Base-by-base conservation (phyloP, 2,329 filamentous ascomycete genomes). In the Sphaerulina vaccinii region DNA sequence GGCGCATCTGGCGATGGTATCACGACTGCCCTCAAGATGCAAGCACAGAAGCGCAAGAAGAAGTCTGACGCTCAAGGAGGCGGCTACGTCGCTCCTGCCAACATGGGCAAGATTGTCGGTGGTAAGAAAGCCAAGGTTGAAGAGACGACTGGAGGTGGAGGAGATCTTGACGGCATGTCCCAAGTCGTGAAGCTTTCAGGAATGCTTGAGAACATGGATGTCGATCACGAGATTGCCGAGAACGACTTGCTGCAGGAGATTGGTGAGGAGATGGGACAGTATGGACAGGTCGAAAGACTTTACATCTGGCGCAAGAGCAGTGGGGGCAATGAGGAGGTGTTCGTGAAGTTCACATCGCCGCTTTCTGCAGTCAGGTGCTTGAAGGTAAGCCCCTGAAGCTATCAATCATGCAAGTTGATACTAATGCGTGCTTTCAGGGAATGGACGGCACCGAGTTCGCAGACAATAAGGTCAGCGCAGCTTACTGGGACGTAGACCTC, bases 331-430 rank as follows among this genome's bases (percentile, higher is more conserved):
- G 41, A 72, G 69, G 55, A 72, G 47, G 93, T 99, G 3, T 97
- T 96, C 70, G 90, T 99, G 69, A 89, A 95, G 69, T 99, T 97
- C 67, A 92, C 88, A 2, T 87, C 87, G 60, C 82, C 86, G 63
- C 76, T 97, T 48, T 93, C 88, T 39, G 93, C 90, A 11, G 73
- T 97, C 52, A 81, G 90, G 86, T 92, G 92, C 45, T 89, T 97
- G 44, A 95, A 93, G 67, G 45, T 48, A 48, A 19, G 23, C 9
- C 27, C 10, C n/a, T 13, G 27, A 13, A 6, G n/a, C 19, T 9
- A 13, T 6, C 1, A 10, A n/a, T n/a, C 2, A 11, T 2, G 13
- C 10, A 19, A n/a, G 7, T 23, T 10, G 5, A 24, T 3, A n/a
- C 42, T 13, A 5, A 10, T 23, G 35, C 27, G 35, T 1, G 19